These are phyloP conservation scores for Ustilaginoidea virens DNA, from an alignment of 2,329 filamentous ascomycete genomes.

Conservation along the genomic window DNA sequence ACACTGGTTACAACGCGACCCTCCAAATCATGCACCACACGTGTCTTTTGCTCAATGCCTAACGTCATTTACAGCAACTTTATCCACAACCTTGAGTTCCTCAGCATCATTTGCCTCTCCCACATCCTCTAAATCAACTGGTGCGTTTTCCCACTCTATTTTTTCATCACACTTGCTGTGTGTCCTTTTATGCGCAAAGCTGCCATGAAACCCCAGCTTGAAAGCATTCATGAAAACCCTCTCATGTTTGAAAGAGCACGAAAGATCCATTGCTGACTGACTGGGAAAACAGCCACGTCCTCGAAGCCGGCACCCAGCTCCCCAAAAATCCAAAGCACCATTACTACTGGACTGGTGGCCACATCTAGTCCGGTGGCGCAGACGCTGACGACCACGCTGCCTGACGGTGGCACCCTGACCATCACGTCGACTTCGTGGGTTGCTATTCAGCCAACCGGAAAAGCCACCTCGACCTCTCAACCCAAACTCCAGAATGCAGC, in stretches of 20 bases:
- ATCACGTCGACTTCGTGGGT: constrained; percentile 36
- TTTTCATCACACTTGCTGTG: background rate
- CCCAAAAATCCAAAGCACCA: constrained; percentile 13
- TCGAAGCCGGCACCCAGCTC: constrained; percentile 4
- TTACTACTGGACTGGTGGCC: constrained; percentile 18
- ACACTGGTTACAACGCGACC: no score
- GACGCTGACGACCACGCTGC: constrained; percentile 29
- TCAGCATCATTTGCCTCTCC: background rate
- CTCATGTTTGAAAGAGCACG: background rate
- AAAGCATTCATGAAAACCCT: no score
- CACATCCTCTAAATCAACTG: constrained; percentile 2
- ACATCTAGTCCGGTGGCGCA: constrained; percentile 21
- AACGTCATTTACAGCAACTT: no score
- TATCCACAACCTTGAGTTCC: no score
- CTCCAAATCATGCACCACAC: no score
- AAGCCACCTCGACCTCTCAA: constrained; percentile 12
- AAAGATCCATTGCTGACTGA: constrained; percentile 7
- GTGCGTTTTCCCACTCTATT: constrained; percentile 2
- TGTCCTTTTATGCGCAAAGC: no score
- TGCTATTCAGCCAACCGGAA: constrained; percentile 22
- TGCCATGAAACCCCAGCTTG: no score
- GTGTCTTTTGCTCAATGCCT: background rate
- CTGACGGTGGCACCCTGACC: constrained; percentile 27
- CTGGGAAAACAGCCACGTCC: background rate
- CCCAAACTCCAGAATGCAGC: constrained; percentile 24